Evolutionary conservation across 495 filamentous ascomycete species (phyloP), one percentile per base, ranked within the genome.

Genomic region (Aspergillus saccharolyticus): DNA sequence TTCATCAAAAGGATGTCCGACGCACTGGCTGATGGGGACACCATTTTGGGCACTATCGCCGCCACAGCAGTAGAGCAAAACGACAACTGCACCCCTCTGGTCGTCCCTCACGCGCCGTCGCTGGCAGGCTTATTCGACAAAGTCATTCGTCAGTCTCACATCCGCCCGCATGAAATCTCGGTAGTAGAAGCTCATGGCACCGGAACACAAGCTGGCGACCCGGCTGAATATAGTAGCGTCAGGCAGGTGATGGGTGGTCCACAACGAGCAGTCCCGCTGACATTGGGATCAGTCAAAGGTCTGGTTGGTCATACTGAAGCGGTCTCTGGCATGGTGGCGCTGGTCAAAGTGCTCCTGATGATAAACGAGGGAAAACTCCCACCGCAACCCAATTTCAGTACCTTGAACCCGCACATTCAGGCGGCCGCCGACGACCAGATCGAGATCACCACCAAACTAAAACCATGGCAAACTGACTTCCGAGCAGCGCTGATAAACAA

Each of bases 101-200:
- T 87, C 1, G 84, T 87, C 5, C 87, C 88, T 1, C 83, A 89
- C 60, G 74, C 78, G 1, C 72, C 76, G 0, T 87, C 87, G 0
- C 81, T 89, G 56, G 79, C 82, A 1, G 57, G 73, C 0, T 66
- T 90, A 0, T 89, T 83, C 53, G 57, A 64, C 1, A 66, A 79
- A 6, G 83, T 89, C 5, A 71, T 85, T 3, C 64, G 77, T 8
- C 66, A 81, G 15, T 81, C 86, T 1, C 74, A 78, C 15, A 72
- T 90, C 6, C 75, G 83, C 47, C 82, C 88, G 1, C 70, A 73
- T 4, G 80, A 90, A 51, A 77, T 91, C 42, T 80, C 81, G 50
- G 82, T 89, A 28, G 83, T 92, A 5, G 89, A 92, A 64, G 88
- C 87, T 65, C 89, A 91, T 63, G 88, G 88, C 7, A 91, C 88